A percentile compares a stretch with the other conserved stretches of the same genome.
phyloP scores from a whole-genome alignment of 148 eudicot genomes.

The Pharnaceum exiguum region DNA sequence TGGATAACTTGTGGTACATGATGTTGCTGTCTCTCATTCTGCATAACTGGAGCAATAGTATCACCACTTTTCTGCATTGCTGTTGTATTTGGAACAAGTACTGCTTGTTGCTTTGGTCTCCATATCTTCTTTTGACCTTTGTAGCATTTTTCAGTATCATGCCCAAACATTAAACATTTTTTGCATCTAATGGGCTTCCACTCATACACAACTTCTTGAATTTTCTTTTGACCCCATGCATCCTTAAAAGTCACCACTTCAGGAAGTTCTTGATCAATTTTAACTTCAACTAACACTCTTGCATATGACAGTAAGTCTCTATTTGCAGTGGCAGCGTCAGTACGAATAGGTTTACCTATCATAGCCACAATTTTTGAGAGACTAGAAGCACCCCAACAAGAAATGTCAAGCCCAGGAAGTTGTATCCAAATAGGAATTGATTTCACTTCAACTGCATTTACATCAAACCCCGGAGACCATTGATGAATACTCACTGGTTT shows the following conservation, averaged over 20 bases:
- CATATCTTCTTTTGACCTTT: neutral
- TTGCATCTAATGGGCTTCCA: neutral
- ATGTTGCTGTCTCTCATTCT: neutral
- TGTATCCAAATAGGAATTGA: neutral
- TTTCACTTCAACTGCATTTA: too few species aligned
- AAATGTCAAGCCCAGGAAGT: neutral
- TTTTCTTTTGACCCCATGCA: neutral
- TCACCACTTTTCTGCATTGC: too few species aligned
- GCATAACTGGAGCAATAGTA: neutral
- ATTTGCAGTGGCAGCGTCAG: neutral
- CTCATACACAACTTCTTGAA: neutral
- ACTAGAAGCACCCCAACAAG: neutral
- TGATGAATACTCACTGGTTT: too few species aligned
- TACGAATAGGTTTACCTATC: neutral
- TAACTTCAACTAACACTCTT: neutral
- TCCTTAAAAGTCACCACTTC: neutral
- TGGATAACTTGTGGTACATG: too few species aligned
- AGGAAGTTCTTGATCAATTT: neutral
- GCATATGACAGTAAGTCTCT: neutral
- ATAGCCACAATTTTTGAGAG: neutral
- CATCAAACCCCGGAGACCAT: too few species aligned
- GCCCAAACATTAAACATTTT: neutral
- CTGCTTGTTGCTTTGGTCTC: neutral
- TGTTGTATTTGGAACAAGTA: neutral
- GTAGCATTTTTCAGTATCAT: neutral